Base-by-base conservation (phyloP, 352 stramenopile species). In the Phytophthora cryptogea region DNA sequence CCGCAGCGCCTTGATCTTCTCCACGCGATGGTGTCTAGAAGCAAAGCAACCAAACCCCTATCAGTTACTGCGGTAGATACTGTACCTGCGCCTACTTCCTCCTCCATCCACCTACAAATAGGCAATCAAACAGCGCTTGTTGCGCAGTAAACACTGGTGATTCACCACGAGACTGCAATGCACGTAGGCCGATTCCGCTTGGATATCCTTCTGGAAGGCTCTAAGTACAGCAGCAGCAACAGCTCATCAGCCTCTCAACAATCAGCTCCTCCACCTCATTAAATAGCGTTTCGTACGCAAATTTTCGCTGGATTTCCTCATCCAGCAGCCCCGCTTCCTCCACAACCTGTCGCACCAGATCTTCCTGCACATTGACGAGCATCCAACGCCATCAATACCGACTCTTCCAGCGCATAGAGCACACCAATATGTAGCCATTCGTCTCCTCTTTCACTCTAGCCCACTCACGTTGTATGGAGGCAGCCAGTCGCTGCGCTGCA, bases 401-500 rank as follows among this genome's bases (percentile, higher is more conserved):
- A 27, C 17, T 16, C 0, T 36, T 23, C 54, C 26, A 28, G 4
- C 17, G 41, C 33, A 41, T 47, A 46, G n/a, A 56, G 27, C 20
- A 63, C 17, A 35, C 32, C 23, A 31, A 4, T 26, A 35, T 0
- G 37, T 14, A 49, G 36, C 30, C 23, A 36, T 9, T 26, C 6
- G 14, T 42, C 16, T 42, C 33, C 11, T 60, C 43, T 59, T 53
- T 63, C 46, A 45, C 8, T 30, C 14, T n/a, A 40, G 5, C 36
- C 16, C 17, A 65, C 82, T 49, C 66, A 94, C 91, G 66, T 97
- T 97, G 74, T 96, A 97, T 4, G 89, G 79, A 11, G 91, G 88
- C 35, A 97, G 64, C 91, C 91, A 97, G 68, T 97, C 89, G 66
- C 90, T 97, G 17, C 89, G 88, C 73, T 90, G 77, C 41, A 97